phyloP scores from a whole-genome alignment of 306 rosid species.

The Vigna radiata region DNA sequence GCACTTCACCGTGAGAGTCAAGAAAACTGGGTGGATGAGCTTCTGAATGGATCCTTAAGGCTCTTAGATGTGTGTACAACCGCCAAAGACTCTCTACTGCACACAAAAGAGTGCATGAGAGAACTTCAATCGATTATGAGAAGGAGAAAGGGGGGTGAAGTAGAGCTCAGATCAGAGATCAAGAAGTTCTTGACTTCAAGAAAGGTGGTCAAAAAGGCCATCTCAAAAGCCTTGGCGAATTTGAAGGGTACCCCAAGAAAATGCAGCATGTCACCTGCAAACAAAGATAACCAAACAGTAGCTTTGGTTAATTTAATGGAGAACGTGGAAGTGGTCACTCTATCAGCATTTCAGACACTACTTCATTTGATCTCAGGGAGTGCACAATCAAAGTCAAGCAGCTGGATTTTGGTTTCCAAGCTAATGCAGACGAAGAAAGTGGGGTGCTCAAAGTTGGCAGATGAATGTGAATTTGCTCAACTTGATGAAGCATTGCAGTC shows the following conservation, averaged over 20 bases:
- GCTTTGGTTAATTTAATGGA: slow-evolving; percentile 27
- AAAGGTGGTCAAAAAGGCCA: slow-evolving; percentile 38
- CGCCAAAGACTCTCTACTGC: slow-evolving; percentile 32
- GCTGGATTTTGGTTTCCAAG: slow-evolving; percentile 47
- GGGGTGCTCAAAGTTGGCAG: slow-evolving; percentile 17
- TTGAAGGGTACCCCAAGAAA: slow-evolving; percentile 31
- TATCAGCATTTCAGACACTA: slow-evolving; percentile 25
- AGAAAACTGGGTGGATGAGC: slow-evolving; percentile 25
- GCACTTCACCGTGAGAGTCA: slow-evolving; percentile 33
- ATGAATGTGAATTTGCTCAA: slow-evolving; percentile 37
- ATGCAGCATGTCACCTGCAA: slow-evolving; percentile 11
- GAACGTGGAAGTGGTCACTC: slow-evolving; percentile 35
- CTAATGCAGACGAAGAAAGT: slow-evolving; percentile 31
- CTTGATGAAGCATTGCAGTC: slow-evolving; percentile 40
- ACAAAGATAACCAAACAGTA: slow-evolving; percentile 18
- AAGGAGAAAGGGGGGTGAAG: slow-evolving; percentile 39
- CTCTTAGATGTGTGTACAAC: slow-evolving; percentile 40
- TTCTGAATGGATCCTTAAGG: slow-evolving; percentile 46
- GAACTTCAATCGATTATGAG: slow-evolving; percentile 47
- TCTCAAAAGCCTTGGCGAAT: slow-evolving; percentile 41
- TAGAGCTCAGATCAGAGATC: slow-evolving; percentile 32
- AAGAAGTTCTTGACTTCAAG: slow-evolving; percentile 38
- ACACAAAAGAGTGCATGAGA: slow-evolving; percentile 32
- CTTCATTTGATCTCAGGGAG: slow-evolving; percentile 34
- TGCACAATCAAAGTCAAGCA: slow-evolving; percentile 38